Percentiles rank a stretch among this genome's conserved stretches.
phyloP scores from a whole-genome alignment of 1,284 basidiomycete species.

The Rhizoctonia solani region DNA sequence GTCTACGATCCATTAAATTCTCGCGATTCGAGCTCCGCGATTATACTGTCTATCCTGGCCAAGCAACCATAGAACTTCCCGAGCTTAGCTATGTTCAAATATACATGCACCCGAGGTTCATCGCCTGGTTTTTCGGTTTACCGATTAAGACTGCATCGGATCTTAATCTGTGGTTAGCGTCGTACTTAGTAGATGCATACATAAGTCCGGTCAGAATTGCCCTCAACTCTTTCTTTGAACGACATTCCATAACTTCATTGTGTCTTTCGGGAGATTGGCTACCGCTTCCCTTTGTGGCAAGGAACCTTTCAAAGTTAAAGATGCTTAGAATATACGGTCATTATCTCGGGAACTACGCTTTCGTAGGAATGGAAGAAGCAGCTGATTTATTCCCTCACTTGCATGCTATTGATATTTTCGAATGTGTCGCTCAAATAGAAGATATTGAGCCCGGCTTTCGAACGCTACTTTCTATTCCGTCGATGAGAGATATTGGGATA shows the following conservation, averaged over 20 bases:
- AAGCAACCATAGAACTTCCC: not conserved
- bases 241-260: not conserved
- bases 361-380: constrained; percentile 1
- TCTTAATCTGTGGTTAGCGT: not conserved
- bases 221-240: not conserved
- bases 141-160: not conserved
- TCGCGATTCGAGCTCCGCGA: not conserved
- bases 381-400: not conserved
- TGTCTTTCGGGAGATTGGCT: not conserved
- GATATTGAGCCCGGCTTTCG: not conserved
- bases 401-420: constrained; percentile 6
- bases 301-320: not conserved
- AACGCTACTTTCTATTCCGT: not conserved
- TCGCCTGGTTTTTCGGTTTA: not conserved
- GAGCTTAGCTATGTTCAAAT: not conserved
- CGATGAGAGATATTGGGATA: not conserved
- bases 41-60: not conserved
- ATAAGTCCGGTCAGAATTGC: not conserved
- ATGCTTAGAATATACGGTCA: not conserved
- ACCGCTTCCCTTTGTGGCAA: not conserved
- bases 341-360: not conserved
- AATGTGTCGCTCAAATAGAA: not conserved
- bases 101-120: not conserved
- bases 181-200: not conserved
- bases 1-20: not conserved